Base-by-base conservation (phyloP, 1,284 basidiomycete species). In the Malassezia equina region DNA sequence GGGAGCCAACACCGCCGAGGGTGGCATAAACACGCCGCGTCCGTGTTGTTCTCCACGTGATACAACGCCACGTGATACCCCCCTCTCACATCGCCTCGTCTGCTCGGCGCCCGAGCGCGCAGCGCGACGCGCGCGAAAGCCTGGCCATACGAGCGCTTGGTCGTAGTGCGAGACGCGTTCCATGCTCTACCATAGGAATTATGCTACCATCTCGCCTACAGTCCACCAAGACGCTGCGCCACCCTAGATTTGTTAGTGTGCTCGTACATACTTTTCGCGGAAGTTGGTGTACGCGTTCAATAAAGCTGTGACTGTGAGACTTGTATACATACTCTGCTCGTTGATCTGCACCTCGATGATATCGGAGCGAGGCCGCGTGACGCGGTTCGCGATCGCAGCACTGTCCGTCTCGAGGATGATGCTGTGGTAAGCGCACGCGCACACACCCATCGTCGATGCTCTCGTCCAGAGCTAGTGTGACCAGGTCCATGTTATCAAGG, bases 381-480 rank as follows among this genome's bases (percentile, higher is more conserved):
- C 94, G 55, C 94, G 80, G 31, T 90, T 90, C 0, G 91, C 90
- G 69, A 99, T 94, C 9, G 91, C 88, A 0, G 88, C 84, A 4
- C 90, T 81, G 76, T 99, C 94, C 1, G 91, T 98, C 77, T 98
- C 93, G 44, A 98, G 85, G 64, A 98, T 93, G 75, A 98, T 87
- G 40, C 93, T 95, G 71, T 15, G 36, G 42, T 51, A 9, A 43
- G 19, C 33, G 11, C 29, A 23, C 17, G 28, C 27, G 7, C 15
- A 80, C 85, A 69, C 74, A 94, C 91, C 91, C 93, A 72, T 98
- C 90, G 76, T 99, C 94, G 50, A 98, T 84, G 6, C 90, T 91
- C 79, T 99, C 94, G 77, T 98, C 94, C 43, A 96, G 78, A 60
- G 90, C 93, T 15, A 99, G 78, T 48, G 95, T 78, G 5, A 95